Conservation (phyloP, 1,284 basidiomycete genomes). For the Ustilago loliicola region DNA sequence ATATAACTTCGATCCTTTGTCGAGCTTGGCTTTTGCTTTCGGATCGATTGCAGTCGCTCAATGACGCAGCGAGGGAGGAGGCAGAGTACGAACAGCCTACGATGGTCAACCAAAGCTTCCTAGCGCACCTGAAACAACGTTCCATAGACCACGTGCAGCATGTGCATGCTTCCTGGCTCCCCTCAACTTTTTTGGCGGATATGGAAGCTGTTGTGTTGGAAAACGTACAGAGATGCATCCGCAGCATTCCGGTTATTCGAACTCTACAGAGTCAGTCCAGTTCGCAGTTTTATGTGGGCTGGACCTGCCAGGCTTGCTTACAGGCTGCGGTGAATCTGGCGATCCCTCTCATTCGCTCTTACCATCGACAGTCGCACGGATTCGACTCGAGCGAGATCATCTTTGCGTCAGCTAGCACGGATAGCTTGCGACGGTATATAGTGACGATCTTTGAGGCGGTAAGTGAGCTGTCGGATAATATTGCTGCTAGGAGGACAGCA, state of each 20-base stretch:
- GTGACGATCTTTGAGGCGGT: constrained; percentile 35
- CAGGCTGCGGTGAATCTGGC: constrained; percentile 38
- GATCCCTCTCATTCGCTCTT: constrained; percentile 30
- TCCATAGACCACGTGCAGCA: constrained; percentile 31
- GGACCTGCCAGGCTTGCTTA: constrained; percentile 23
- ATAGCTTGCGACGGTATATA: constrained; percentile 23
- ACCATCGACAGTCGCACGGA: constrained; percentile 14
- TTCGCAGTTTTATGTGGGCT: constrained; percentile 35
- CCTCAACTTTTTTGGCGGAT: constrained; percentile 27
- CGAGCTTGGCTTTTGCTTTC: constrained; percentile 35
- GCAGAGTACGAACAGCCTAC: constrained; percentile 19
- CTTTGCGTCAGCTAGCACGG: constrained; percentile 6
- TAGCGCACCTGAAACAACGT: constrained; percentile 24
- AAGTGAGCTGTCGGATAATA: constrained; percentile 26
- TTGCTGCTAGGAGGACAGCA: constrained; percentile 15
- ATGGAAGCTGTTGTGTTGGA: constrained; percentile 24
- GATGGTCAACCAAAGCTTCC: constrained; percentile 16
- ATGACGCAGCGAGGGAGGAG: constrained; percentile 12
- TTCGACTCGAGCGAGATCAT: not conserved
- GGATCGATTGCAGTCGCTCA: constrained; percentile 31
- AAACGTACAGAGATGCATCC: constrained; percentile 25
- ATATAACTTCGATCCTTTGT: constrained; percentile 37
- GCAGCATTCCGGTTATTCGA: constrained; percentile 26
- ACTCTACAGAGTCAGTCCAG: constrained; percentile 24
- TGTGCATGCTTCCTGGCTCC: constrained; percentile 30